Conservation (phyloP, 108 stramenopile species). For the Mayamaea pseudoterrestris region DNA sequence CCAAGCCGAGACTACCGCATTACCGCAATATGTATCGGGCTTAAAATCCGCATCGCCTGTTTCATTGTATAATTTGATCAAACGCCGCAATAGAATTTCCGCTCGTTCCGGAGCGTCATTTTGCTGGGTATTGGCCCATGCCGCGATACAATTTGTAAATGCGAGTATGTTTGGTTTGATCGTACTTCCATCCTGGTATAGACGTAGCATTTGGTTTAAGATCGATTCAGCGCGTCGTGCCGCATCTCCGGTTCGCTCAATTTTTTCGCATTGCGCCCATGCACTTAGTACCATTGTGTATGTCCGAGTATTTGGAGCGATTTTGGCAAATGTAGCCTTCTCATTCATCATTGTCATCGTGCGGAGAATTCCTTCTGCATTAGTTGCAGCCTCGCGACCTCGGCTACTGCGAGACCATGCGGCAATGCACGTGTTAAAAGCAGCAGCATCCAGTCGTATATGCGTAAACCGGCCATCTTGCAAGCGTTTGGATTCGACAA, state of each 20-base stretch:
- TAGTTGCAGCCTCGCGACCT: constrained; percentile 23
- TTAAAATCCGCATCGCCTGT: constrained; percentile 7
- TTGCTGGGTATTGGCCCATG: constrained; percentile 20
- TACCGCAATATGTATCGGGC: constrained; percentile 8
- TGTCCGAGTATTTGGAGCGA: constrained; percentile 29
- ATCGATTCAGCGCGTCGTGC: constrained; percentile 28
- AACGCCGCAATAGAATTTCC: constrained; percentile 22
- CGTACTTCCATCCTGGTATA: constrained; percentile 12
- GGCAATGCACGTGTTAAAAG: constrained; percentile 31
- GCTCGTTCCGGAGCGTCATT: constrained; percentile 12
- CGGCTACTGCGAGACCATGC: constrained; percentile 12
- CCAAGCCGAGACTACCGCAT: constrained; percentile 21
- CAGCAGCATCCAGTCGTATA: constrained; percentile 11
- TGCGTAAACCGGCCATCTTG: background rate
- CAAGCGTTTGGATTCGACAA: background rate
- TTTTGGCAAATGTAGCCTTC: constrained; percentile 15
- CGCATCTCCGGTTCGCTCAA: constrained; percentile 10
- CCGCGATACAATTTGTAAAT: constrained; percentile 41
- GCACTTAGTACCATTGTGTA: constrained; percentile 43
- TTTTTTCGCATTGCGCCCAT: constrained; percentile 27
- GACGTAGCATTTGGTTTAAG: constrained; percentile 26
- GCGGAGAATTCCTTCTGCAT: constrained; percentile 30
- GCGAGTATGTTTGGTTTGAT: constrained; percentile 26
- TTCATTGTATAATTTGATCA: constrained; percentile 6
- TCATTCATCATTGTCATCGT: constrained; percentile 12